A percentile compares a stretch with the other conserved stretches of the same genome.
These are phyloP conservation scores for Suaeda aralocaspica DNA, from an alignment of 148 eudicot species.

Conservation along the genomic window DNA sequence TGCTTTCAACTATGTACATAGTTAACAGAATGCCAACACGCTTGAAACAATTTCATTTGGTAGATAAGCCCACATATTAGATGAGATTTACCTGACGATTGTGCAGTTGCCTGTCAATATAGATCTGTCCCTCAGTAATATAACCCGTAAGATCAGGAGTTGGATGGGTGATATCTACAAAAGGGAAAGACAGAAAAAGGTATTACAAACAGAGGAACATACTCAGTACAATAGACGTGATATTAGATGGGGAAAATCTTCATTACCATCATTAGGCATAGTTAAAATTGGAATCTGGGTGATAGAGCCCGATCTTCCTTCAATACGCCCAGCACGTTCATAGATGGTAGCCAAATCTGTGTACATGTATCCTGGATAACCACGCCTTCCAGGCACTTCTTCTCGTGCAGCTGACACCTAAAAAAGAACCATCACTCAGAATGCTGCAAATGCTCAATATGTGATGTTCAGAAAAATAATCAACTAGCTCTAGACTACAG, in stretches of 20 bases:
- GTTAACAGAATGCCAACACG: neutral
- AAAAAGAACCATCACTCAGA: conserved; percentile 8
- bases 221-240: neutral
- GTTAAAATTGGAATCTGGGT: conserved; percentile 96
- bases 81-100: conserved; percentile 69
- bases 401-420: conserved; percentile 99
- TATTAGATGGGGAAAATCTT: neutral
- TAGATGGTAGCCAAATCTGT: conserved; percentile 98
- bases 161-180: conserved; percentile 97
- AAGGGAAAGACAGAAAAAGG: conserved; percentile 4
- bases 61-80: neutral
- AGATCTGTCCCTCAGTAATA: conserved; percentile 98
- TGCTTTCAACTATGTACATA: neutral
- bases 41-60: too few species aligned
- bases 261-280: conserved; percentile 96
- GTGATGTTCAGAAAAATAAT: neutral
- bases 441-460: neutral
- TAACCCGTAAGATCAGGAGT: conserved; percentile 99
- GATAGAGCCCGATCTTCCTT: conserved; percentile 94
- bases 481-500: neutral
- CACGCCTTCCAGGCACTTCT: conserved; percentile 99
- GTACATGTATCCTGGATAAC: conserved; percentile 99
- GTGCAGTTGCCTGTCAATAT: conserved; percentile 92
- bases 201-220: neutral
- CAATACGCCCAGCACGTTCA: conserved; percentile 98